Base-by-base conservation (phyloP, 2,329 filamentous ascomycete genomes). In the Scedosporium dehoogii region DNA sequence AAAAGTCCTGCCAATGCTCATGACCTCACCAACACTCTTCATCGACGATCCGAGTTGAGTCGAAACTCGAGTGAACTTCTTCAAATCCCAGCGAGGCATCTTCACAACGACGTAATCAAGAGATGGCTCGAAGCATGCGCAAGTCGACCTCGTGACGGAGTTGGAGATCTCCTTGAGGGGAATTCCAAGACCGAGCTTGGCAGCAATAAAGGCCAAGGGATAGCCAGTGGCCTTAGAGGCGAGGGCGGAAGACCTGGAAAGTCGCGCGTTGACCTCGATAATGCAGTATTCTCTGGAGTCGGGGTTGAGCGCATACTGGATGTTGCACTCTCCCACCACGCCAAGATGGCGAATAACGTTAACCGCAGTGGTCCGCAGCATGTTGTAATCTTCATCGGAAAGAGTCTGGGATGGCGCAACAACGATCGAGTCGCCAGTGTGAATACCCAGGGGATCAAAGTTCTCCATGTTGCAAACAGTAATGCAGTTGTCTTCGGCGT, bases 391-490 rank as follows among this genome's bases (percentile, higher is more conserved):
- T 73, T 97, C 92, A 65, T 99, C 93, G 2, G 92, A 96, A 21
- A 99, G 81, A 0, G 94, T 99, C 76, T 97, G 94, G 3, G 93
- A 97, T 48, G 94, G 94, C 7, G 94, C 94, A 57, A 99, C 94
- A 60, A 99, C 94, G 67, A 99, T 97, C 12, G 93, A 97, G 73
- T 99, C 94, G 74, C 94, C 94, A 2, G 94, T 99, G 72, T 97
- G 94, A 66, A 97, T 97, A 70, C 94, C 94, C 1, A 99, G 86
- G 62, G 94, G 94, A 74, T 99, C 94, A 71, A 99, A 99, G 79
- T 99, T 99, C 79, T 99, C 94, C 94, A 99, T 97, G 80, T 99
- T 99, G 76, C 94, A 99, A 65, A 99, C 94, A 6, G 94, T 99
- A 73, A 99, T 97, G 74, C 94, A 99, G 82, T 97, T 97, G 79